Percentiles rank a stretch among this genome's conserved stretches.
Conservation (phyloP, 2,329 filamentous ascomycete species). For the Microsporum ferrugineum region DNA sequence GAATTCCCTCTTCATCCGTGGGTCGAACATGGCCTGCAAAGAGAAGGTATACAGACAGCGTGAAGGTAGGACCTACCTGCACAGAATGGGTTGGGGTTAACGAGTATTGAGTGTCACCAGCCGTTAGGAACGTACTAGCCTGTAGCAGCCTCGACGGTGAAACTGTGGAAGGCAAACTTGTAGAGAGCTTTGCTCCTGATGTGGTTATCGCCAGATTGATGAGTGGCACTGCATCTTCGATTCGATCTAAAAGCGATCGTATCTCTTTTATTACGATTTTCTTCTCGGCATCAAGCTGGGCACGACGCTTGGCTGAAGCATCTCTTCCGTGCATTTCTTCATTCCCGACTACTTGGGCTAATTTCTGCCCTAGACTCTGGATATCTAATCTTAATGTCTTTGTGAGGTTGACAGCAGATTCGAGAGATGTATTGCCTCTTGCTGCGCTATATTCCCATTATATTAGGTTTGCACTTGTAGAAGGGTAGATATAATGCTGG, state of each 20-base stretch:
- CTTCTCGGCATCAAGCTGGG: slow-evolving; percentile 53
- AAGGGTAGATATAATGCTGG: background rate
- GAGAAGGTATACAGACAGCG: slow-evolving; percentile 85
- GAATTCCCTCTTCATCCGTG: slow-evolving; percentile 45
- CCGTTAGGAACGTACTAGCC: slow-evolving; percentile 79
- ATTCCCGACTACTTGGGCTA: slow-evolving; percentile 56
- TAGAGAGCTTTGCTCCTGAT: slow-evolving; percentile 76
- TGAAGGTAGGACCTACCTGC: slow-evolving; percentile 80
- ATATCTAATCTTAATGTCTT: slow-evolving; percentile 77
- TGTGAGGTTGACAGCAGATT: slow-evolving; percentile 72
- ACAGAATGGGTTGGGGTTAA: slow-evolving; percentile 51
- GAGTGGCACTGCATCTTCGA: slow-evolving; percentile 82
- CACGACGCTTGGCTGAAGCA: slow-evolving; percentile 35
- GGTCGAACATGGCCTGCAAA: slow-evolving; percentile 65
- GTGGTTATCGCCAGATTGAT: slow-evolving; percentile 91
- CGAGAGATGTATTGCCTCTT: slow-evolving; percentile 66
- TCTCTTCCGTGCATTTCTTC: slow-evolving; percentile 37
- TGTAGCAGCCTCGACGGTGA: slow-evolving; percentile 86
- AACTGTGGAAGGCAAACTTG: slow-evolving; percentile 65
- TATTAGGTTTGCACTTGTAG: slow-evolving; percentile 12
- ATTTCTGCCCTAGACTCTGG: slow-evolving; percentile 60
- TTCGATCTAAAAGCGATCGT: slow-evolving; percentile 59
- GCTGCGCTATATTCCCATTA: slow-evolving; percentile 42
- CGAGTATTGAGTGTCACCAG: slow-evolving; percentile 74
- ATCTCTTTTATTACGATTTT: slow-evolving; percentile 62